Conservation (phyloP, 441 rosid species). For the Syzygium syzygioides region DNA sequence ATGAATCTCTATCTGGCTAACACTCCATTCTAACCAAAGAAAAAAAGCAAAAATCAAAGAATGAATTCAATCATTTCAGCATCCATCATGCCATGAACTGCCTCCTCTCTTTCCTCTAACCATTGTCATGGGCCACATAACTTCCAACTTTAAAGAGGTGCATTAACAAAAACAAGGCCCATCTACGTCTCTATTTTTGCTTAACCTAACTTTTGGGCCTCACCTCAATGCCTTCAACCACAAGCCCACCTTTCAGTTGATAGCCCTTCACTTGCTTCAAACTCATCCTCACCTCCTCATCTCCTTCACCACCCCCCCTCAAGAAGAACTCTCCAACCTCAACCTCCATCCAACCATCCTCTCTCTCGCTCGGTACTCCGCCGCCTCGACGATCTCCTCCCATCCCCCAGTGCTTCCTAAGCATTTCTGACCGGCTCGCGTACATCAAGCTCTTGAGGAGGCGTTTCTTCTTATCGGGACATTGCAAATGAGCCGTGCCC, state of each 20-base stretch:
- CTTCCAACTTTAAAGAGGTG: neutral
- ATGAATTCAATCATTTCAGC: neutral
- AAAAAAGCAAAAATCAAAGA: neutral
- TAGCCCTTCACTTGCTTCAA: conserved; percentile 3
- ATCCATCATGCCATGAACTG: neutral
- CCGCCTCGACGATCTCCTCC: neutral
- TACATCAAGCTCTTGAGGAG: conserved; percentile 26
- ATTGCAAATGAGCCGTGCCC: conserved; percentile 25
- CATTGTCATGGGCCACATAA: neutral
- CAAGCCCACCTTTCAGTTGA: conserved; percentile 47
- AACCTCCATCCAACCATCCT: conserved; percentile 51
- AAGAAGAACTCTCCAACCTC: conserved; percentile 41
- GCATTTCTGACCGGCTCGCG: conserved; percentile 18
- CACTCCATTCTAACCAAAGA: neutral
- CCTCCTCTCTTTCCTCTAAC: neutral
- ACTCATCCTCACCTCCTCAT: conserved; percentile 12
- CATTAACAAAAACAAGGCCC: neutral
- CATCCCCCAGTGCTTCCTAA: conserved; percentile 7
- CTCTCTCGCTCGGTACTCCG: conserved; percentile 5
- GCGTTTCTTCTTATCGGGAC: conserved; percentile 23
- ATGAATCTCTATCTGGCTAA: neutral
- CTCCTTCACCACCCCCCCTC: conserved; percentile 8
- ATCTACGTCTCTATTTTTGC: neutral
- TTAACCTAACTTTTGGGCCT: conserved; percentile 22
- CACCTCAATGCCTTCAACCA: conserved; percentile 41